These are phyloP conservation scores for Phytophthora constricta DNA, from an alignment of 352 stramenopile species.

Conservation along the genomic window DNA sequence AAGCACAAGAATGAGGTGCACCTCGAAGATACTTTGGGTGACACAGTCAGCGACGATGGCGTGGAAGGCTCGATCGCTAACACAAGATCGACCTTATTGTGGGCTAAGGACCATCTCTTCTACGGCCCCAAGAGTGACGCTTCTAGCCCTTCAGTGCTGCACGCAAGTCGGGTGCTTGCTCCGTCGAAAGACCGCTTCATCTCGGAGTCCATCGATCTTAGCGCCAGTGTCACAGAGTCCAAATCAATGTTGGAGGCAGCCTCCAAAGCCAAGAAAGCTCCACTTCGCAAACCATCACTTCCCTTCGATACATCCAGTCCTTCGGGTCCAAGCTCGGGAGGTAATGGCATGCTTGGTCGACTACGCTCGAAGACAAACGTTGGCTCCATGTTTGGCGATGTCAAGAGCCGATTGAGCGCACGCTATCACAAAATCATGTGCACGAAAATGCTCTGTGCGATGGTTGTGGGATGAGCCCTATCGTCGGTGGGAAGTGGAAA, in stretches of 20 bases:
- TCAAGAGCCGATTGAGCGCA: conserved; percentile 58
- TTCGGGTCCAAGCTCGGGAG: conserved; percentile 13
- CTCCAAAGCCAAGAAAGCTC: conserved; percentile 5
- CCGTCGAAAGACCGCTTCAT: conserved; percentile 56
- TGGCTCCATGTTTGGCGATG: conserved; percentile 58
- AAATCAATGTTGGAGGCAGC: conserved; percentile 59
- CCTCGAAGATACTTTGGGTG: conserved; percentile 39
- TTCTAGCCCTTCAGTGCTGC: conserved; percentile 64
- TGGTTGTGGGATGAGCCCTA: conserved; percentile 78
- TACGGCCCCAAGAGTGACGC: conserved; percentile 72
- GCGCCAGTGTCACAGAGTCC: conserved; percentile 57
- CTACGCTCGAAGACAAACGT: conserved; percentile 56
- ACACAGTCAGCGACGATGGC: conserved; percentile 26
- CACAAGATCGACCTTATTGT: conserved; percentile 35
- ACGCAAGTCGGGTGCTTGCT: conserved; percentile 45
- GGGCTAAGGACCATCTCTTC: conserved; percentile 68
- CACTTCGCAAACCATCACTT: conserved; percentile 27
- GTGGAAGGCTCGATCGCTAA: conserved; percentile 4
- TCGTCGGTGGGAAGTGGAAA: conserved; percentile 78
- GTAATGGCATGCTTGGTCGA: conserved; percentile 56
- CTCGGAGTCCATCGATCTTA: conserved; percentile 69
- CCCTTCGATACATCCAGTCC: conserved; percentile 31
- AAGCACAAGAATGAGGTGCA: conserved; percentile 69
- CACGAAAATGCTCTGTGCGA: conserved; percentile 84
- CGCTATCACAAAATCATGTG: conserved; percentile 71